Evolutionary conservation across 2,329 filamentous ascomycete genomes (phyloP).

Genomic region (Ophiocordyceps camponoti-leonardi): DNA sequence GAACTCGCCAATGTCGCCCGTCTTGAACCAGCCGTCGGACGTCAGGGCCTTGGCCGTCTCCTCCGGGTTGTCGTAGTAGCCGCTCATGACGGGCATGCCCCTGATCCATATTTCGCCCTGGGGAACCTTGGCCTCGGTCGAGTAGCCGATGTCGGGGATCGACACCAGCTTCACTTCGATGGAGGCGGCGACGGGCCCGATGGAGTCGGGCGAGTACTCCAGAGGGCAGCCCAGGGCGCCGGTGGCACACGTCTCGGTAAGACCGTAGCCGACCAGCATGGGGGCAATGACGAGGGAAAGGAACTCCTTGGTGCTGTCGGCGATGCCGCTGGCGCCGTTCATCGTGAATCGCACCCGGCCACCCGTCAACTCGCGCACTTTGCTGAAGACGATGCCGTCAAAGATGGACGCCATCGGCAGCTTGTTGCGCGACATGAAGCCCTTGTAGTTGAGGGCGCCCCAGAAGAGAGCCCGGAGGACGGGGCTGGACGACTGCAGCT

Average conservation of each 20-base stretch:
- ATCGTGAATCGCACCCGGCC: conserved; percentile 77
- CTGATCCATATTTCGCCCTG: conserved; percentile 90
- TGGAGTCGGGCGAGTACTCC: conserved; percentile 60
- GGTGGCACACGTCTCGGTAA: conserved; percentile 84
- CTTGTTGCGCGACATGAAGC: conserved; percentile 36
- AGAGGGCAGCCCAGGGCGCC: conserved; percentile 70
- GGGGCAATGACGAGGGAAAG: conserved; percentile 83
- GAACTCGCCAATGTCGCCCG: conserved; percentile 88
- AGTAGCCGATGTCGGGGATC: conserved; percentile 77
- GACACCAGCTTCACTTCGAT: conserved; percentile 88
- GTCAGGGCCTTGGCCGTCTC: conserved; percentile 69
- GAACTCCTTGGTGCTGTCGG: conserved; percentile 76
- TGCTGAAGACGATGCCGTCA: conserved; percentile 76
- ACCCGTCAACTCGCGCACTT: conserved; percentile 80
- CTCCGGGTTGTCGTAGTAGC: conserved; percentile 73
- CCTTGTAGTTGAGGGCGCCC: conserved; percentile 42
- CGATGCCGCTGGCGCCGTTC: conserved; percentile 85
- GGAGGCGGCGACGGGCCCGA: conserved; percentile 62
- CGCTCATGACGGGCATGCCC: conserved; percentile 54
- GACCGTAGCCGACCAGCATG: conserved; percentile 85
- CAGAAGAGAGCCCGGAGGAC: conserved; percentile 65
- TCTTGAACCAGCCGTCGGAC: conserved; percentile 89
- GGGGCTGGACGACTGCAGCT: conserved; percentile 56
- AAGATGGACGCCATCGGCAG: conserved; percentile 53
- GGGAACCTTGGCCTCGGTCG: conserved; percentile 52